phyloP scores from a whole-genome alignment of 2,329 filamentous ascomycete species.

The Aspergillus udagawae region DNA sequence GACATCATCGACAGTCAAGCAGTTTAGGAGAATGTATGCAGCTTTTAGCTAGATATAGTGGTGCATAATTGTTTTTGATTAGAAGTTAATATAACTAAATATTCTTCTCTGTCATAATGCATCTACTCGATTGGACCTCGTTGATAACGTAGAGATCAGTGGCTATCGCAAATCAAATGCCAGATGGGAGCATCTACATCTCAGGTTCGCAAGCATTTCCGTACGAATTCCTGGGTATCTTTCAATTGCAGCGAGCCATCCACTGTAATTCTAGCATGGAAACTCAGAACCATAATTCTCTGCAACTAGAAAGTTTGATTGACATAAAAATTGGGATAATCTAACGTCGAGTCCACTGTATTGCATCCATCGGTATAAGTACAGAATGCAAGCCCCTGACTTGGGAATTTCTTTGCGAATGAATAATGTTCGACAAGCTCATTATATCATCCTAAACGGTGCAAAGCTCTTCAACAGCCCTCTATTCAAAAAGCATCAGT shows the following conservation, averaged over 20 bases:
- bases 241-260: neutral
- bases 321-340: neutral
- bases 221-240: no score
- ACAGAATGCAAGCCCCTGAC: no score
- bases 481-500: no score
- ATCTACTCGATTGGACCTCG: neutral
- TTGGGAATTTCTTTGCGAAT: no score
- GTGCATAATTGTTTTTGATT: neutral
- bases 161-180: neutral
- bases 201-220: no score
- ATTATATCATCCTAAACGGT: no score
- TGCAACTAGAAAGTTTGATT: neutral
- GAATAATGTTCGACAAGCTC: no score
- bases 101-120: neutral
- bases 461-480: no score
- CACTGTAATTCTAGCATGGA: neutral
- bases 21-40: neutral
- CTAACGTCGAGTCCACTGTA: neutral
- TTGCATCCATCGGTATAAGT: neutral
- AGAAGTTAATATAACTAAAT: neutral
- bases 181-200: no score
- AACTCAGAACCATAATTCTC: neutral
- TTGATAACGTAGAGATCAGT: neutral
- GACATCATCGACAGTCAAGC: neutral
- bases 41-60: neutral